These are phyloP conservation scores for Meredithiella fracta DNA, from an alignment of 2,329 filamentous ascomycete genomes.

Conservation along the genomic window DNA sequence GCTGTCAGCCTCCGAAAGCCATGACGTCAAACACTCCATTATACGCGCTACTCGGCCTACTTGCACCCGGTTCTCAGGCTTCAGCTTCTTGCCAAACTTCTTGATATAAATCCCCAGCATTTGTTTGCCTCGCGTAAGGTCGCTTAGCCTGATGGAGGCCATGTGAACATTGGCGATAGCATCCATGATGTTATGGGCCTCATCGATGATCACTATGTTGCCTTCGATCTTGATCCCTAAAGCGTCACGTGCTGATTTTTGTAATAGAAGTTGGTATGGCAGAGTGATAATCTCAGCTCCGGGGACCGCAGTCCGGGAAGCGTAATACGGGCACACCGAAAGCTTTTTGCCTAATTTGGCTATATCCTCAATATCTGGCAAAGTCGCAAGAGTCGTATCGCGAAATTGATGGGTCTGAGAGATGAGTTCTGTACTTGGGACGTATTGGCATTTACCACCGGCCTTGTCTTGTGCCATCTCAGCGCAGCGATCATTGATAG, in stretches of 20 bases:
- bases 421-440: constrained; percentile 64
- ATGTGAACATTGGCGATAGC: constrained; percentile 79
- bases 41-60: constrained; percentile 75
- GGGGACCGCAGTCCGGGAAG: constrained; percentile 69
- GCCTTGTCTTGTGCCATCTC: constrained; percentile 60
- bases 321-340: constrained; percentile 86
- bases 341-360: constrained; percentile 60
- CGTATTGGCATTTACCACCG: constrained; percentile 53
- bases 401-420: constrained; percentile 62
- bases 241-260: constrained; percentile 73
- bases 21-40: constrained; percentile 58
- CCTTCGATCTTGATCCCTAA: constrained; percentile 71
- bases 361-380: constrained; percentile 89
- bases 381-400: constrained; percentile 64
- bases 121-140: constrained; percentile 53
- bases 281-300: constrained; percentile 80
- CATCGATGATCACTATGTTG: constrained; percentile 88
- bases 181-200: constrained; percentile 96
- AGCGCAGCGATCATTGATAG: constrained; percentile 84
- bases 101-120: constrained; percentile 73
- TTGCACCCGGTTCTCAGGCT: constrained; percentile 82
- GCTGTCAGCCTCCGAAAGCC: constrained; percentile 40
- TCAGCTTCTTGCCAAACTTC: constrained; percentile 74
- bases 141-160: constrained; percentile 53
- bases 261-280: constrained; percentile 79